These are phyloP conservation scores for Chloromonas sp. DNA, from an alignment of 163 green algal species.

Conservation along the genomic window DNA sequence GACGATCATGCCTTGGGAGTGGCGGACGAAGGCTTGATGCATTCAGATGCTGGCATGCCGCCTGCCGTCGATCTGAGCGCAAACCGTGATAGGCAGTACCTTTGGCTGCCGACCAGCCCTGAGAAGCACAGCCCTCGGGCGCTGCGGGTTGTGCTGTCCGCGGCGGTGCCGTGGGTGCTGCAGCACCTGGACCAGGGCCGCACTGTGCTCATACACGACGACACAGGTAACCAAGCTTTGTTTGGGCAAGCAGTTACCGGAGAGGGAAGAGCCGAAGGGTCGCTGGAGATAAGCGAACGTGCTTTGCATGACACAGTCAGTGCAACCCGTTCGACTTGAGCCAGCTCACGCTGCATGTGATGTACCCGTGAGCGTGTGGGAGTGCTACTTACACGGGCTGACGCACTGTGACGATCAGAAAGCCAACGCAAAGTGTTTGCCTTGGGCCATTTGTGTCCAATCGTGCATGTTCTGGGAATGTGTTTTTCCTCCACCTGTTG, in stretches of 20 bases:
- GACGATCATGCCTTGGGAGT: too few relatives aligned
- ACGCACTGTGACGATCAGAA: too few relatives aligned
- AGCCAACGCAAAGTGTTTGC: too few relatives aligned
- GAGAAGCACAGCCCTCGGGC: neutral
- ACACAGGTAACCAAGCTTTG: neutral
- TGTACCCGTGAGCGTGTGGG: too few relatives aligned
- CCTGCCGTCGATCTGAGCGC: neutral
- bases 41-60: neutral
- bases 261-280: too few relatives aligned
- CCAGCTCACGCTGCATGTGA: too few relatives aligned
- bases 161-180: neutral
- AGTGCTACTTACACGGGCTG: too few relatives aligned
- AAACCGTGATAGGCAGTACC: neutral
- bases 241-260: too few relatives aligned
- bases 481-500: neutral
- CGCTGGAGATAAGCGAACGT: too few relatives aligned
- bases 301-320: too few relatives aligned
- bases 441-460: neutral
- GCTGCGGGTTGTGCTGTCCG: neutral
- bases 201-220: neutral
- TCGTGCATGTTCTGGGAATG: neutral
- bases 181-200: neutral
- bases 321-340: too few relatives aligned
- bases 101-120: neutral
- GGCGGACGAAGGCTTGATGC: neutral